Conservation (phyloP, 2,329 filamentous ascomycete genomes). For the Diaporthe caulivora region DNA sequence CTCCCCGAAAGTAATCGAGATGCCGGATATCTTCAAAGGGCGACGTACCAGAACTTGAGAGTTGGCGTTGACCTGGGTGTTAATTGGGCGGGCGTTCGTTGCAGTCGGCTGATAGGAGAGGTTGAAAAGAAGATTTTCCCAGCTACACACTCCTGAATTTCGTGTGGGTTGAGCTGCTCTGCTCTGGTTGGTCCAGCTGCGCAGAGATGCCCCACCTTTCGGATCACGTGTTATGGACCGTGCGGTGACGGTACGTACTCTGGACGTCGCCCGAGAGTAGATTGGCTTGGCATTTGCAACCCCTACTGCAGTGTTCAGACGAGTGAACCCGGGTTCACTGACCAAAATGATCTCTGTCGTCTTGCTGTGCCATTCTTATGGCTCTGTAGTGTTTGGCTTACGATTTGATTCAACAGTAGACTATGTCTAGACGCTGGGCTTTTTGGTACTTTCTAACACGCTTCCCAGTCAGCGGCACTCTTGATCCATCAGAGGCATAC, state of each 20-base stretch:
- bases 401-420: too few relatives aligned
- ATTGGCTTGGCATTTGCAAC: not conserved
- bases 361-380: too few relatives aligned
- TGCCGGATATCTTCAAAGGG: slow-evolving; percentile 3
- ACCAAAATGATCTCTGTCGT: not conserved
- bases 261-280: not conserved
- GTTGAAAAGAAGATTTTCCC: slow-evolving; percentile 32
- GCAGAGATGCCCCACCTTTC: not conserved
- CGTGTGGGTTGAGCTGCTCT: slow-evolving; percentile 28
- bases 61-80: slow-evolving; percentile 38
- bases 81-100: slow-evolving; percentile 21
- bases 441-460: not conserved
- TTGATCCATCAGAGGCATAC: not conserved
- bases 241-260: not conserved
- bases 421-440: too few relatives aligned
- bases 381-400: too few relatives aligned
- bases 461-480: not conserved
- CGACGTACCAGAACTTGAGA: slow-evolving; percentile 36
- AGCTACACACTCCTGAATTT: slow-evolving; percentile 33
- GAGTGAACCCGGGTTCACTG: not conserved
- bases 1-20: slow-evolving; percentile 1
- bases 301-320: too few relatives aligned
- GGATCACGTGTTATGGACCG: slow-evolving; percentile 1
- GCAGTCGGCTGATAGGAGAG: slow-evolving; percentile 9
- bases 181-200: not conserved